phyloP scores from a whole-genome alignment of 1,139 yeast genomes.

The Saccharomyces uvarum region DNA sequence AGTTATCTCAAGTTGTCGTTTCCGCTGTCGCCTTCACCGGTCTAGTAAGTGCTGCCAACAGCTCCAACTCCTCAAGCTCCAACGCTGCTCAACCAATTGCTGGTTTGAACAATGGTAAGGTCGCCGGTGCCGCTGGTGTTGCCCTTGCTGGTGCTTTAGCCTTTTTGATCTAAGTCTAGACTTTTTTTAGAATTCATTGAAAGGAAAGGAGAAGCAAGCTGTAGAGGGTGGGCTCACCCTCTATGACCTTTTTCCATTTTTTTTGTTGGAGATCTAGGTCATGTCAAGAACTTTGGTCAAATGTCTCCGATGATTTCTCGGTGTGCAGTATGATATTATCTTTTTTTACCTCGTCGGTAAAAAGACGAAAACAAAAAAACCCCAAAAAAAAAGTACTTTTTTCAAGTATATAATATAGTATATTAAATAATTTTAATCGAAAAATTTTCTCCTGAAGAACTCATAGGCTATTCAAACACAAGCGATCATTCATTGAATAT shows the following conservation, averaged over 20 bases:
- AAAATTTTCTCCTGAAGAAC: neutral
- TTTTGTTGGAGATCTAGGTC: neutral
- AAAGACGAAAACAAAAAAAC: neutral
- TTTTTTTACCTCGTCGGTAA: neutral
- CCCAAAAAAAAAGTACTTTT: neutral
- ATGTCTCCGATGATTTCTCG: neutral
- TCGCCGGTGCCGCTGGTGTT: slow-evolving; percentile 20
- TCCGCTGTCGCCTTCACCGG: slow-evolving; percentile 19
- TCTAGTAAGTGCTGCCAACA: slow-evolving; percentile 9
- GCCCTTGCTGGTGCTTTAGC: slow-evolving; percentile 28
- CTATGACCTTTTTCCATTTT: neutral
- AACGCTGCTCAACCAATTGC: slow-evolving; percentile 10
- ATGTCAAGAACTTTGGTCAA: neutral
- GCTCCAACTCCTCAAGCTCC: slow-evolving; percentile 8
- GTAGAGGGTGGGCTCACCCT: too few species aligned
- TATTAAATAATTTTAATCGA: neutral
- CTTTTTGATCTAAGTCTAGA: slow-evolving; percentile 16
- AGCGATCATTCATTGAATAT: neutral
- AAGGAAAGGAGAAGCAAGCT: neutral
- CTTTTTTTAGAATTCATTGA: neutral
- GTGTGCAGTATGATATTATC: neutral
- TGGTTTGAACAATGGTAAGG: slow-evolving; percentile 12
- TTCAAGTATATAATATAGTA: neutral
- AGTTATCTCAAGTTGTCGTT: slow-evolving; percentile 19
- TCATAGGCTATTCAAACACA: neutral